Evolutionary conservation across 129 eudicot species (phyloP), one percentile per base, ranked within the genome.

Genomic region (Escallonia rubra): DNA sequence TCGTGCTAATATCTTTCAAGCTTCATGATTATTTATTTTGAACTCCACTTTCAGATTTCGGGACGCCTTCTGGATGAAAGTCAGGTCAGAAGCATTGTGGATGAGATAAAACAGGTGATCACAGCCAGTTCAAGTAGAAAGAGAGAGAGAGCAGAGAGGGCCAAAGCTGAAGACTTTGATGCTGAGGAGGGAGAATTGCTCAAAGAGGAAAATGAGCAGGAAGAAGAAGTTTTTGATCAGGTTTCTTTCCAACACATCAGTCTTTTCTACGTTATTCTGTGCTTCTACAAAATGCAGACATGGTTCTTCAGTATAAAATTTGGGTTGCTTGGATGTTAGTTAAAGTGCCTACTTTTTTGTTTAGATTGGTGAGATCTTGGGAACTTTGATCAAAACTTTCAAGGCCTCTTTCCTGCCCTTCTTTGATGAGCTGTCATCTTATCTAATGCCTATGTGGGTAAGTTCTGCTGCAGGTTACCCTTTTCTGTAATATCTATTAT

Each of bases 361-460:
- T 40, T 78, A 94, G 99, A 81, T 94, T 59, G 97, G 99, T 63
- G 99, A 94, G 76, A 82, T 89, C 40, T 81, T 94, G 84, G 99
- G 97, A 70, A 89, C 99, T 6, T 73, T 94, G 82, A 94, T 94
- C 62, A 94, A 94, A 81, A 94, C 93, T 44, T 94, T 86, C 69
- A 94, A 94, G 79, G 96, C 87, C 34, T 71, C 99, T n/a, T 94
- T 94, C 86, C 76, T 94, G 75, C 96, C 97, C 50, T 94, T 89
- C 89, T 94, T 94, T 83, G 99, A 94, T 75, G 96, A 94, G 72
- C 70, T 94, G 69, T 80, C 97, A 59, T 84, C 99, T 14, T 94
- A 94, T 68, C 68, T 94, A 64, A 84, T 88, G 86, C 99, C 99
- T 67, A 94, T 94, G 99, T 94, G 99, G 99, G 99, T 94, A 82